Evolutionary conservation across 768 basidiomycete species (phyloP).

Genomic region (Lactifluus piperatus): DNA sequence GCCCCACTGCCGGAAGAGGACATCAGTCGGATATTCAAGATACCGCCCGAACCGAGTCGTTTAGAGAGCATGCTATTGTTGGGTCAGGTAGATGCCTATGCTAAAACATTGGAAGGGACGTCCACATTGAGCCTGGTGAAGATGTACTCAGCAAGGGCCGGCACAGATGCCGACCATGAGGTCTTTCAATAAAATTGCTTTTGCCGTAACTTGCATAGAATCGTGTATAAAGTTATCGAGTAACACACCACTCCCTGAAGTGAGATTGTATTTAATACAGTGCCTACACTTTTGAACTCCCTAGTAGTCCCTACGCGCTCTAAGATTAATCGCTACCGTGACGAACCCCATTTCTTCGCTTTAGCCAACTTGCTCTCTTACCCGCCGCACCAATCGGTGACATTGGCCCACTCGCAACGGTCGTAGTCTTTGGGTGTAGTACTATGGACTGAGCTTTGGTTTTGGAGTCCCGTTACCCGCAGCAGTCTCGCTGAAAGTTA

Average conservation of each 20-base stretch:
- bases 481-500: too few species aligned
- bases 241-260: background rate
- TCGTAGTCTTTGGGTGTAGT: too few species aligned
- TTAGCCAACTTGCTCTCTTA: too few species aligned
- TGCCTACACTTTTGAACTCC: background rate
- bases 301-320: too few species aligned
- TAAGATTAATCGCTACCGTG: too few species aligned
- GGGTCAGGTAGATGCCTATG: conserved; percentile 82
- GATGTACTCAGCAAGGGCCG: conserved; percentile 64
- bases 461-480: too few species aligned
- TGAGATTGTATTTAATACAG: too few species aligned
- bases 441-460: too few species aligned
- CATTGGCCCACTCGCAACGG: too few species aligned
- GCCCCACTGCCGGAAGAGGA: conserved; percentile 85
- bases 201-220: background rate
- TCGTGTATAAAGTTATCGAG: background rate
- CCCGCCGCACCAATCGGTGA: too few species aligned
- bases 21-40: conserved; percentile 75
- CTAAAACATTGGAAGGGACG: conserved; percentile 62
- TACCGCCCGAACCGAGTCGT: conserved; percentile 80
- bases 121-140: conserved; percentile 61
- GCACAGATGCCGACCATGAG: conserved; percentile 20
- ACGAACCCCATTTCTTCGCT: too few species aligned
- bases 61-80: conserved; percentile 79
- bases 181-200: background rate